These are phyloP conservation scores for Alternaria brassicicola DNA, from an alignment of 2,329 filamentous ascomycete genomes.

Conservation along the genomic window DNA sequence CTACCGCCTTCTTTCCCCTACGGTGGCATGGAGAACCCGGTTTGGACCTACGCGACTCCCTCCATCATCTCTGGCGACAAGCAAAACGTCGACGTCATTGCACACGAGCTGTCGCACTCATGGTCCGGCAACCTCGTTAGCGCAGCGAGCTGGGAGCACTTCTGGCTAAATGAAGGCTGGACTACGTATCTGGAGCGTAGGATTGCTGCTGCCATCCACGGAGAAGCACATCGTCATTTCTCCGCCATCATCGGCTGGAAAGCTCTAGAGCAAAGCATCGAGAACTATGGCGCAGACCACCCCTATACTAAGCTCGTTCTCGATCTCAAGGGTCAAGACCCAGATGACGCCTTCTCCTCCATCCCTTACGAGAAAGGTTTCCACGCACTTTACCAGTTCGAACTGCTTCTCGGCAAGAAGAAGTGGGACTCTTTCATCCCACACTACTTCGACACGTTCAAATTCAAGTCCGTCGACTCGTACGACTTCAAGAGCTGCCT, in stretches of 20 bases:
- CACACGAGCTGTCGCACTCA: conserved; percentile 76
- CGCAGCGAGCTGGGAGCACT: conserved; percentile 82
- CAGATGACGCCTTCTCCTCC: conserved; percentile 92
- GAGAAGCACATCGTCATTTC: conserved; percentile 86
- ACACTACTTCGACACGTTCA: conserved; percentile 88
- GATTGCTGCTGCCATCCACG: conserved; percentile 77
- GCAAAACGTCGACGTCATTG: conserved; percentile 95
- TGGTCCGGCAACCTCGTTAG: conserved; percentile 91
- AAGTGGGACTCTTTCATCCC: conserved; percentile 96
- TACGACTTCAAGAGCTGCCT: conserved; percentile 93
- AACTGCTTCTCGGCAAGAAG: conserved; percentile 81
- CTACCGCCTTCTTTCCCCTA: conserved; percentile 75
- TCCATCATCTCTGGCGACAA: conserved; percentile 84
- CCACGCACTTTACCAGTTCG: conserved; percentile 89
- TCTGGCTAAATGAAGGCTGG: conserved; percentile 79
- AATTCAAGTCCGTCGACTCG: conserved; percentile 85
- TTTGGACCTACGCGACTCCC: conserved; percentile 94
- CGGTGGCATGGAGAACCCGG: conserved; percentile 82
- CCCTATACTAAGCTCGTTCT: conserved; percentile 92
- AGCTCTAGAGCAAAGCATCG: conserved; percentile 78
- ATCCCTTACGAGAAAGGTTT: conserved; percentile 98
- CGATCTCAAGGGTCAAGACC: conserved; percentile 86
- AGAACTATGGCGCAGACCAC: conserved; percentile 79
- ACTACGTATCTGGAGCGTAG: conserved; percentile 92
- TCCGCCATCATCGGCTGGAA: conserved; percentile 97